Percentiles rank a stretch among this genome's conserved stretches.
These are phyloP conservation scores for Actinomortierella wolfii DNA, from an alignment of 371 early-diverging fungal genomes.

Conservation along the genomic window DNA sequence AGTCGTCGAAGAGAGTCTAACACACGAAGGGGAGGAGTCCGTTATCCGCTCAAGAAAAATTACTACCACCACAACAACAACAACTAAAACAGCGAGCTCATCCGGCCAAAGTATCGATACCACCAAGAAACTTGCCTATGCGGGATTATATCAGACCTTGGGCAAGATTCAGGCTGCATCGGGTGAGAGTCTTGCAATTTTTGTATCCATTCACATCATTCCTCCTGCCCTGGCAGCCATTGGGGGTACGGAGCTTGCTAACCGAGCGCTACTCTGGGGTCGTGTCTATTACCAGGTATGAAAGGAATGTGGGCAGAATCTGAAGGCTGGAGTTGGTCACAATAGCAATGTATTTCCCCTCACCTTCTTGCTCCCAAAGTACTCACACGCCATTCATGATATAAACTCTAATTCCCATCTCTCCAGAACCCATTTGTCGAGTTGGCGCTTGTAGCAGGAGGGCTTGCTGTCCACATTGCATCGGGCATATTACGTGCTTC, in stretches of 20 bases:
- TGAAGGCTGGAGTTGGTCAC: too few relatives aligned
- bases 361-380: too few relatives aligned
- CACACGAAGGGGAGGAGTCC: too few relatives aligned
- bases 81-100: too few relatives aligned
- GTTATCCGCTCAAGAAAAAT: too few relatives aligned
- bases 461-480: constrained; percentile 20
- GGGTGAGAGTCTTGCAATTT: constrained; percentile 23
- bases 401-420: neutral
- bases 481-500: constrained; percentile 14
- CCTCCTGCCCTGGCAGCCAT: constrained; percentile 27
- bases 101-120: too few relatives aligned
- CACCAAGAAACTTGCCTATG: constrained; percentile 3
- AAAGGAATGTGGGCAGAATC: too few relatives aligned
- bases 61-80: too few relatives aligned
- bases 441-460: constrained; percentile 25
- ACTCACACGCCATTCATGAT: neutral
- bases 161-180: constrained; percentile 23
- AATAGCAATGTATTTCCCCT: too few relatives aligned
- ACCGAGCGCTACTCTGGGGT: constrained; percentile 41
- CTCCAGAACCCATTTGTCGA: constrained; percentile 27
- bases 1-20: too few relatives aligned
- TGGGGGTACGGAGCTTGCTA: constrained; percentile 30
- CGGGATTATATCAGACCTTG: constrained; percentile 34
- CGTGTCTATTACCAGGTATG: constrained; percentile 45
- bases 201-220: constrained; percentile 26